Evolutionary conservation across 2,329 filamentous ascomycete genomes (phyloP).

Genomic region (Fusarium brachygibbosum): DNA sequence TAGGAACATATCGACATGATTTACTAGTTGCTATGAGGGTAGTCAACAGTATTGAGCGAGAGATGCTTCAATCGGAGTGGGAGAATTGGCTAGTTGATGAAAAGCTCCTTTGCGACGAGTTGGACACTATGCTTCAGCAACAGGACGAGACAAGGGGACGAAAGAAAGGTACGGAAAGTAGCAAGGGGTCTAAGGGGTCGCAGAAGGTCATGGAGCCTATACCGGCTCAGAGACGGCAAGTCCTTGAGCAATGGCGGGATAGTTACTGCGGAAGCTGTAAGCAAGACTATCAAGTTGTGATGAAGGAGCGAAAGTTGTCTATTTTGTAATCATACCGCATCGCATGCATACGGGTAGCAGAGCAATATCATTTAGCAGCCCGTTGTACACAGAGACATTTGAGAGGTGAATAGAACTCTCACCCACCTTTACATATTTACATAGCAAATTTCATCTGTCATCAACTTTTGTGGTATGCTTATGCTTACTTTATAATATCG

Average conservation of each 20-base stretch:
- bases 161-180: conserved; percentile 30
- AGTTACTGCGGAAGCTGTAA: conserved; percentile 70
- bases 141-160: conserved; percentile 36
- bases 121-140: conserved; percentile 60
- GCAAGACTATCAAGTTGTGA: conserved; percentile 57
- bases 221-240: conserved; percentile 52
- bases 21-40: conserved; percentile 90
- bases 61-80: conserved; percentile 90
- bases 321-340: conserved; percentile 17
- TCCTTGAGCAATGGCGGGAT: conserved; percentile 63
- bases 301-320: conserved; percentile 51
- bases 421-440: not conserved
- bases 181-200: conserved; percentile 42
- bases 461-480: not conserved
- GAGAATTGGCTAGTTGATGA: conserved; percentile 92
- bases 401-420: conserved; percentile 26
- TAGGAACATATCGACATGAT: conserved; percentile 89
- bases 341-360: not conserved
- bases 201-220: conserved; percentile 54
- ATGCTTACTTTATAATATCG: not conserved
- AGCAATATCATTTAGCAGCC: conserved; percentile 1
- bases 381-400: not conserved
- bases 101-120: conserved; percentile 78
- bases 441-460: conserved; percentile 19
- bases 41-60: conserved; percentile 88